phyloP scores from a whole-genome alignment of 768 basidiomycete species.

The Lentinula boryana region DNA sequence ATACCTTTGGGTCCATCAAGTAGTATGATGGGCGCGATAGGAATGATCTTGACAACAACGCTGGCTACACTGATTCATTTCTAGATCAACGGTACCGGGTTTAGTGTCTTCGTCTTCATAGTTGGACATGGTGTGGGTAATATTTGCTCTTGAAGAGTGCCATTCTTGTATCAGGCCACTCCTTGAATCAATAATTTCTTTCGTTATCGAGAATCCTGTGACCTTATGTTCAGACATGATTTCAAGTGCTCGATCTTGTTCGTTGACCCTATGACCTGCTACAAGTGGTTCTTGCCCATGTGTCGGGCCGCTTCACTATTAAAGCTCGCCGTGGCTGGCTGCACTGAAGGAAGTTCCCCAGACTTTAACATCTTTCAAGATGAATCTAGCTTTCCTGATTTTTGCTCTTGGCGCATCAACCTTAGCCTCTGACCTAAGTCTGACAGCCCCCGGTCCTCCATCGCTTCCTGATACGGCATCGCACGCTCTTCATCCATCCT shows the following conservation, averaged over 20 bases:
- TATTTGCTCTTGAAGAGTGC: too few relatives aligned
- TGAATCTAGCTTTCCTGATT: background rate
- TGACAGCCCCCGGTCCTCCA: slow-evolving; percentile 35
- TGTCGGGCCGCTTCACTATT: background rate
- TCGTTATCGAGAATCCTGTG: background rate
- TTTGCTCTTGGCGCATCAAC: background rate
- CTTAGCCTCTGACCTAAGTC: background rate
- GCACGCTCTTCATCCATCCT: slow-evolving; percentile 32
- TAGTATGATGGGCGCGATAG: background rate
- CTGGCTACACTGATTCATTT: background rate
- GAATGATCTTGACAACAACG: background rate
- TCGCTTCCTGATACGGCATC: slow-evolving; percentile 39
- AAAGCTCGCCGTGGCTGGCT: background rate
- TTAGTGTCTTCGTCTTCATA: too few relatives aligned
- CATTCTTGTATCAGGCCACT: too few relatives aligned
- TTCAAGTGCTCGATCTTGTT: too few relatives aligned
- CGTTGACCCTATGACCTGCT: background rate
- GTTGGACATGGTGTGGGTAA: background rate
- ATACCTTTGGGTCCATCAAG: background rate
- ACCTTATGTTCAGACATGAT: background rate
- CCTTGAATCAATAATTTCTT: background rate
- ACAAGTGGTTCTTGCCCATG: background rate
- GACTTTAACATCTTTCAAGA: background rate
- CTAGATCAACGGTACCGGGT: background rate
- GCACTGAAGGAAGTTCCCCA: too few relatives aligned